phyloP scores from a whole-genome alignment of 106 monocot genomes.

The Acorus calamus region DNA sequence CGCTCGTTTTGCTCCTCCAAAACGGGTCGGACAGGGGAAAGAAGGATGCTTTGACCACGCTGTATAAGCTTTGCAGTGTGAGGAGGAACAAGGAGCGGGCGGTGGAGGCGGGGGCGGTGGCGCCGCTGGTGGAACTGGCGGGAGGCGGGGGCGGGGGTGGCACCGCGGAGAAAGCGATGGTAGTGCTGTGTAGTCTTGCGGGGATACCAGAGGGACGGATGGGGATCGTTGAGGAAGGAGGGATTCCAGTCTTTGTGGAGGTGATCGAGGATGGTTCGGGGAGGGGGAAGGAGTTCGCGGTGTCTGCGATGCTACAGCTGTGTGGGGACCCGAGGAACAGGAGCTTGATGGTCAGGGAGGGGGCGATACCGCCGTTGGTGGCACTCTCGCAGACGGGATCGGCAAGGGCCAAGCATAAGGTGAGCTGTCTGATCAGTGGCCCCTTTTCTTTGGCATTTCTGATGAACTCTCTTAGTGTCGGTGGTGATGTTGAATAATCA shows the following conservation, averaged over 20 bases:
- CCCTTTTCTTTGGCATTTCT: too few species aligned
- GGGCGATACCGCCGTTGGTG: constrained; percentile 83
- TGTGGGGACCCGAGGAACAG: constrained; percentile 50
- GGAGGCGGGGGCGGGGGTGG: constrained; percentile 30
- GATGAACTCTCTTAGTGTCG: too few species aligned
- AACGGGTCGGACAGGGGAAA: constrained; percentile 44
- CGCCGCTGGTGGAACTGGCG: constrained; percentile 34
- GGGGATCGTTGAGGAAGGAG: constrained; percentile 44
- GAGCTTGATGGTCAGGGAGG: constrained; percentile 63
- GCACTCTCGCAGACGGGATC: constrained; percentile 73
- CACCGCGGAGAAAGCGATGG: constrained; percentile 53
- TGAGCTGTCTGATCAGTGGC: background rate
- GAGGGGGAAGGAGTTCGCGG: constrained; percentile 75
- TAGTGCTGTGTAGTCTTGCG: constrained; percentile 43
- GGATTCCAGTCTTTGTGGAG: constrained; percentile 64
- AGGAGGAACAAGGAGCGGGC: constrained; percentile 56
- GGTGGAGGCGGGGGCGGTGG: constrained; percentile 45
- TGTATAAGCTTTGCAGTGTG: constrained; percentile 44
- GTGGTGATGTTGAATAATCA: too few species aligned
- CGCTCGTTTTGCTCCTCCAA: constrained; percentile 40
- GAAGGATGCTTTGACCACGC: constrained; percentile 66
- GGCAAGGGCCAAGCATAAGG: constrained; percentile 72
- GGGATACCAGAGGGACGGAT: constrained; percentile 33
- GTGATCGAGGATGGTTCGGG: constrained; percentile 64
- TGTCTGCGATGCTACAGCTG: constrained; percentile 64